Percentiles rank a stretch among this genome's conserved stretches.
These are phyloP conservation scores for Phyllosticta capitalensis DNA, from an alignment of 2,329 filamentous ascomycete genomes.

Conservation along the genomic window DNA sequence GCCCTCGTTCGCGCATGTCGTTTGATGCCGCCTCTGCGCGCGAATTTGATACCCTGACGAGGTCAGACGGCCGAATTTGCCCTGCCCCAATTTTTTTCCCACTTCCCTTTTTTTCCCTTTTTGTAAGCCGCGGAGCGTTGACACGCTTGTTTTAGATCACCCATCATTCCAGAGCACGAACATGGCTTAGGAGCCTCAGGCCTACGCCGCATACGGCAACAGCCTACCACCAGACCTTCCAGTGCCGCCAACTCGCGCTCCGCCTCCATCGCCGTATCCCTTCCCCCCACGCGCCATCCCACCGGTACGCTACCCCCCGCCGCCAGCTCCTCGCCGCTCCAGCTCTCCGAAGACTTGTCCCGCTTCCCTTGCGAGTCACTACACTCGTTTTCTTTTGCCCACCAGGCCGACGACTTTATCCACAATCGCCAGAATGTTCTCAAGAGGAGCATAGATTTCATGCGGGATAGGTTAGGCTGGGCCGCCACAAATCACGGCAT, in stretches of 20 bases:
- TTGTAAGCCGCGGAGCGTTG: not conserved
- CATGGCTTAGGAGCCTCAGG: conserved; percentile 79
- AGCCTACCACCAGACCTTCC: conserved; percentile 51
- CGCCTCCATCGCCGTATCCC: conserved; percentile 59
- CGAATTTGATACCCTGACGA: conserved; percentile 53
- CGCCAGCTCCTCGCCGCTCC: conserved; percentile 59
- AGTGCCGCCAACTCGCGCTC: conserved; percentile 45
- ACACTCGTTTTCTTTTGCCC: conserved; percentile 96
- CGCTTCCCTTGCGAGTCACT: conserved; percentile 92
- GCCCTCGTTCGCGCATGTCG: conserved; percentile 60
- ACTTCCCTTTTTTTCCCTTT: not conserved
- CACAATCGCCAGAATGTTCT: conserved; percentile 88
- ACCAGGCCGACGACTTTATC: conserved; percentile 85
- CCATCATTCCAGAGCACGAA: conserved; percentile 76
- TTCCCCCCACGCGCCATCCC: conserved; percentile 38
- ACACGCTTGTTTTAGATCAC: conserved; percentile 36
- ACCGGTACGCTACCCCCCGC: conserved; percentile 48
- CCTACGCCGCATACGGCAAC: conserved; percentile 86
- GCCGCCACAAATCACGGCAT: conserved; percentile 65
- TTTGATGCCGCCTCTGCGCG: conserved; percentile 58
- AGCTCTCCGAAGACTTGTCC: conserved; percentile 77
- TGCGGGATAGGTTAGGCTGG: conserved; percentile 86
- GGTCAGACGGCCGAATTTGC: conserved; percentile 45
- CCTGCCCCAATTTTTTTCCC: not conserved
- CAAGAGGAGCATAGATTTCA: conserved; percentile 91